Evolutionary conservation across 176 grass and related monocot genomes (phyloP).

Genomic region (Eragrostis curvula): DNA sequence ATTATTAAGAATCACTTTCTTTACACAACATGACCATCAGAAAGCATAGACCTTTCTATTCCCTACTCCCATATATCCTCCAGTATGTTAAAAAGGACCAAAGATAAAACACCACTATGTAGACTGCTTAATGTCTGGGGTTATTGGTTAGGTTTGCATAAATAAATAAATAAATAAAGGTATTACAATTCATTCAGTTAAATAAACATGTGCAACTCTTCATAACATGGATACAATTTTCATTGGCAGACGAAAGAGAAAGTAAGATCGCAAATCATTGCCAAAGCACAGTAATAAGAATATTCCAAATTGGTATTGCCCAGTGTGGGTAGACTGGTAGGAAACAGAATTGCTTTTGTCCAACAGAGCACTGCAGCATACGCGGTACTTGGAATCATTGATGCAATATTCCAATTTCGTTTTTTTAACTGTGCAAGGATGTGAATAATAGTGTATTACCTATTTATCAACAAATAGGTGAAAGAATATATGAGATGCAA

Average conservation of each 20-base stretch:
- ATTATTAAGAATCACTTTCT: not conserved
- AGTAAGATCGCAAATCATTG: not conserved
- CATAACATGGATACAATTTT: not conserved
- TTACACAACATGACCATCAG: not conserved
- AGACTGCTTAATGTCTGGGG: slow-evolving; percentile 18
- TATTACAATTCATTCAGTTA: slow-evolving; percentile 9
- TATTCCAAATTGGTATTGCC: not conserved
- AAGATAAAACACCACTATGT: not conserved
- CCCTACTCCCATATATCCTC: slow-evolving; percentile 7
- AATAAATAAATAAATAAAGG: not conserved
- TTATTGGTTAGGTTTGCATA: not conserved
- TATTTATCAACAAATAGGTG: not conserved
- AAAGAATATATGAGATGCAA: not conserved
- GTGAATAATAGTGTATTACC: not conserved
- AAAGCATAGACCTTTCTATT: not conserved
- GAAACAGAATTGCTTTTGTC: not conserved
- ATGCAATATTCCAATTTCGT: not conserved
- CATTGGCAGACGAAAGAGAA: not conserved
- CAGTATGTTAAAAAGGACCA: slow-evolving; percentile 4
- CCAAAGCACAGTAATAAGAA: not conserved
- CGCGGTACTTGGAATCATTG: not conserved
- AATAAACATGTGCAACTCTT: slow-evolving; percentile 20
- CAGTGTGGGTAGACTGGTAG: not conserved
- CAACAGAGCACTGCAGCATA: not conserved
- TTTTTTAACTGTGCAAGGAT: not conserved